Base-by-base conservation (phyloP, 768 basidiomycete genomes). In the Austroboletus eburneus region DNA sequence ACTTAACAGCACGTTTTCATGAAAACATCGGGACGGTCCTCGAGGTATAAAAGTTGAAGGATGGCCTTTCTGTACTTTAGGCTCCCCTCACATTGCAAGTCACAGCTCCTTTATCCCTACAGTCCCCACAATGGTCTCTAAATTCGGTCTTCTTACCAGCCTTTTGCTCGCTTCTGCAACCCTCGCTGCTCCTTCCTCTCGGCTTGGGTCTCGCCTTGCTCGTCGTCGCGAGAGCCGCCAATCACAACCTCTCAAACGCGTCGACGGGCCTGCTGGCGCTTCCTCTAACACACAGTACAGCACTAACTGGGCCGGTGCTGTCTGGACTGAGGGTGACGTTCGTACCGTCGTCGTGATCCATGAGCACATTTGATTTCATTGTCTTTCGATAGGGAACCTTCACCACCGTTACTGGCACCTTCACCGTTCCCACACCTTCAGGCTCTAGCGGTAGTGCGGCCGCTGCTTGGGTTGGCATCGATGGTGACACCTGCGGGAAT, bases 381-480 rank as follows among this genome's bases (percentile, higher is more conserved):
- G 16, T 16, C 37, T 21, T 22, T 32, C 16, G 33, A 45, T 10
- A 52, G 47, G 51, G 40, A 9, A 49, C 47, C 18, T 52, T 52
- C 27, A 49, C 43, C 13, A 42, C 32, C 22, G 44, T 52, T 16
- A 45, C 51, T 24, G 51, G 41, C 29, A 46, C 47, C 23, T 39
- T 52, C 36, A 52, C 51, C 18, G 40, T 45, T 13, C 51, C 51
- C 14, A 36, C 32, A 9, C 47, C 40, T n/a, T 34, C 32, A 1
- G 47, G 51, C 3, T 44, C 8, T 1, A 33, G 24, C 17, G 23
- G 33, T 7, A 22, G 43, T 16, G 36, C 41, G 22, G 44, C 44
- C 18, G 33, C 41, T 30, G 48, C 44, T 30, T 52, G 51, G 51
- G 51, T 52, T 17, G 51, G 51, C n/a, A 52, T 52, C 20, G 51